A percentile compares a stretch with the other conserved stretches of the same genome.
Evolutionary conservation across 257 asterid species (phyloP).

Genomic region (Primulina huaijiensis): DNA sequence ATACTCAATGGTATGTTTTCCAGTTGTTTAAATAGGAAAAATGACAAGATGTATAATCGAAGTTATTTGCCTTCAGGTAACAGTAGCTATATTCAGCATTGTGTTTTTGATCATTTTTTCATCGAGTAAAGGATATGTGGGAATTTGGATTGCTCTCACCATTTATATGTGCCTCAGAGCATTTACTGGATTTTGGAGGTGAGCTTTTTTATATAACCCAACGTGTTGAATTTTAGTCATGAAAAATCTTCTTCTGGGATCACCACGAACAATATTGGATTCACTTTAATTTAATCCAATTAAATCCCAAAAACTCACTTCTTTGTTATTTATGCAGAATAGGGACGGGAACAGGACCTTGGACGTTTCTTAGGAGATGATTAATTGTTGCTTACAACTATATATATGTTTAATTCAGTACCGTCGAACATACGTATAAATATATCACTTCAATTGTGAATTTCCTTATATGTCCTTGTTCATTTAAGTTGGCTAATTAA

Average conservation of each 20-base stretch:
- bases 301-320: no score
- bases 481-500: no score
- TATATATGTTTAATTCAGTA: no score
- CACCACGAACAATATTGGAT: no score
- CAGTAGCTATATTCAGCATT: conserved; percentile 62
- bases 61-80: conserved; percentile 39
- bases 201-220: background rate
- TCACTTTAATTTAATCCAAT: no score
- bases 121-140: conserved; percentile 43
- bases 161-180: conserved; percentile 65
- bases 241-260: no score
- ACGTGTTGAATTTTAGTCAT: no score
- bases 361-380: conserved; percentile 57
- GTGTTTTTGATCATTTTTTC: conserved; percentile 48
- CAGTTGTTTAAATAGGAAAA: background rate
- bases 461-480: no score
- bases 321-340: conserved; percentile 43
- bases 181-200: conserved; percentile 75
- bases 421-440: no score
- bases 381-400: background rate
- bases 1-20: conserved; percentile 48
- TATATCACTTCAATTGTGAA: no score
- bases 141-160: conserved; percentile 66
- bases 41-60: no score
- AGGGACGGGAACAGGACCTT: conserved; percentile 76